Conservation (phyloP, 164 flowering plant genomes). For the Nymphaea colorata region DNA sequence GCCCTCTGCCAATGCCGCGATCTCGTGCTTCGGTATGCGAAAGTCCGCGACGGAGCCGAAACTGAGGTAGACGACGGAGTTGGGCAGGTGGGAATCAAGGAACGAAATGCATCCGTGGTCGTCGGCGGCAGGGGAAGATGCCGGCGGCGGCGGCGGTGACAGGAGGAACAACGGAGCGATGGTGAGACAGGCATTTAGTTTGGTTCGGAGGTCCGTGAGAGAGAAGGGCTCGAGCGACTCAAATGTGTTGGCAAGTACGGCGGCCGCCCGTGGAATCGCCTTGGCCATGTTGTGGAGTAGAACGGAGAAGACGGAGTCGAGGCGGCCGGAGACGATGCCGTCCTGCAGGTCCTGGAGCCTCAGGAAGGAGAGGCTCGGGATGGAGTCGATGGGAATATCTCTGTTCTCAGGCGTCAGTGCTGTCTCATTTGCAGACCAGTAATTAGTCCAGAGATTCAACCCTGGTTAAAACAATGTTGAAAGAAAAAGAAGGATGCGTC, state of each 20-base stretch:
- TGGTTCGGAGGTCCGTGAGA: conserved; percentile 17
- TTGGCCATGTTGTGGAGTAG: conserved; percentile 23
- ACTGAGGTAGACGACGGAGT: conserved; percentile 44
- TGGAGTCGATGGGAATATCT: conserved; percentile 3
- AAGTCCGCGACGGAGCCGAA: conserved; percentile 32
- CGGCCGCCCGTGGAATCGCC: conserved; percentile 22
- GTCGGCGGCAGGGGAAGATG: conserved; percentile 7
- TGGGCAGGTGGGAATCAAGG: conserved; percentile 20
- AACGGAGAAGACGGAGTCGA: conserved; percentile 21
- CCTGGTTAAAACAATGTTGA: too few relatives aligned
- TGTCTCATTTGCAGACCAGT: too few relatives aligned
- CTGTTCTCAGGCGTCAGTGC: not conserved
- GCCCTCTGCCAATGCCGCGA: conserved; percentile 18
- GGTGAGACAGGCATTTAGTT: conserved; percentile 19
- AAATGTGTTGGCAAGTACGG: conserved; percentile 31
- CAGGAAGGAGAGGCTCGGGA: conserved; percentile 26
- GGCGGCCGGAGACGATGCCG: conserved; percentile 21
- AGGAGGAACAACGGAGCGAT: conserved; percentile 24
- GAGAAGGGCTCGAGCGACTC: conserved; percentile 28
- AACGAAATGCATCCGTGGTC: conserved; percentile 26
- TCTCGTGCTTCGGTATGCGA: conserved; percentile 28
- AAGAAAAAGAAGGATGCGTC: too few relatives aligned
- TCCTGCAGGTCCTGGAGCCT: conserved; percentile 32
- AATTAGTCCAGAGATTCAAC: too few relatives aligned
- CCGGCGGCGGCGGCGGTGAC: conserved; percentile 7